Evolutionary conservation across 805 yeast genomes (phyloP).

Genomic region (Saturnispora gosingensis): DNA sequence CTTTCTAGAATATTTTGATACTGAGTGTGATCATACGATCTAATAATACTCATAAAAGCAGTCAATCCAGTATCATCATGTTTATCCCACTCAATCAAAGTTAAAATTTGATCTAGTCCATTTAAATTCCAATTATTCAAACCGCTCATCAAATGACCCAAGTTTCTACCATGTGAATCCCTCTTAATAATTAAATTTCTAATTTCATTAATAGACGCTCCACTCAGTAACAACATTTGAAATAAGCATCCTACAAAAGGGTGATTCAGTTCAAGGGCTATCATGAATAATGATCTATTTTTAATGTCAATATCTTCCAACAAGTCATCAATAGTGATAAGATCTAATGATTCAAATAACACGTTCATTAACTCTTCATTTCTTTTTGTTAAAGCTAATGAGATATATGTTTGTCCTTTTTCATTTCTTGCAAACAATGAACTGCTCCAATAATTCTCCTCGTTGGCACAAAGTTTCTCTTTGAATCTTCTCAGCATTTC

Average conservation of each 20-base stretch:
- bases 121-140: not conserved
- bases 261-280: constrained; percentile 48
- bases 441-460: not conserved
- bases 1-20: constrained; percentile 40
- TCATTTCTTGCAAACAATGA: constrained; percentile 7
- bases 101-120: not conserved
- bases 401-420: constrained; percentile 55
- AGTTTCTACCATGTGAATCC: constrained; percentile 48
- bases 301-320: constrained; percentile 49
- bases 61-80: constrained; percentile 64
- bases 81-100: constrained; percentile 47
- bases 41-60: constrained; percentile 63
- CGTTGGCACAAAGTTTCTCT: not conserved
- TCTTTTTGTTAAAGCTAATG: constrained; percentile 46
- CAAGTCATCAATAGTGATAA: constrained; percentile 59
- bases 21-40: constrained; percentile 71
- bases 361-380: constrained; percentile 37
- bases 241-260: constrained; percentile 32
- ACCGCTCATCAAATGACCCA: constrained; percentile 58
- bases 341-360: constrained; percentile 35
- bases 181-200: constrained; percentile 36
- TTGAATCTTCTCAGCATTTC: not conserved
- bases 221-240: constrained; percentile 30
- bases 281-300: constrained; percentile 48
- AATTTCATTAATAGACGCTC: constrained; percentile 36